Base-by-base conservation (phyloP, 2,329 filamentous ascomycete species). In the Chlorencoelia australis region DNA sequence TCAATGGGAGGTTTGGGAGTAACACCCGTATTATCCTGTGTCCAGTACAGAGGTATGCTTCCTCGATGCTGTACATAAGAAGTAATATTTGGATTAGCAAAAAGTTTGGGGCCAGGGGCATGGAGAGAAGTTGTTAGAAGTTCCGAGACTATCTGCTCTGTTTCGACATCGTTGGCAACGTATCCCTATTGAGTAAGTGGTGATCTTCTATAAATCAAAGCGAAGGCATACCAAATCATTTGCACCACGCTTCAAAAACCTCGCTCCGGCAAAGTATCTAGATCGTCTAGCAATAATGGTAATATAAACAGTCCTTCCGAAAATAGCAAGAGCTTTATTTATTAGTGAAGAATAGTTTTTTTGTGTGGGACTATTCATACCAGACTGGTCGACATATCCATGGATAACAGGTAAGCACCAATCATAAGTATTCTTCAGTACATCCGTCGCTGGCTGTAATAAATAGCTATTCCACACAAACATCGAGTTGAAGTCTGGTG, bases 141-240 rank as follows among this genome's bases (percentile, higher is more conserved):
- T 56, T 98, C 91, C 1, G 88, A 91, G 4, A 98, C 88, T 42
- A 98, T 95, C 58, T 98, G 91, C 60, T 98, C 91, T 1, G 91
- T 96, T 61, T 98, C 93, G 16, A 98, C 91, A 59, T 98, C 93
- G 55, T 98, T 98, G 35, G 91, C 93, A 37, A 98, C 91, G 56
- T 94, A 94, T 10, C 91, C 89, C 56, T 68, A 30, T 4, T 20
- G 4, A 10, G 19, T 49, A 25, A 48, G 49, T 33, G 33, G 18
- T 15, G n/a, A 14, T 7, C 8, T 19, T 13, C 8, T n/a, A n/a
- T n/a, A n/a, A 13, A 24, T 24, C 15, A 16, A 16, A 34, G 18
- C 8, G 4, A 7, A 20, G n/a, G 10, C 55, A 31, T 60, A 69
- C 67, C 39, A 88, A 59, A 57, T 98, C 91, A 53, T 98, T 98